Conservation (phyloP, 106 monocot species). For the Allium sativum region DNA sequence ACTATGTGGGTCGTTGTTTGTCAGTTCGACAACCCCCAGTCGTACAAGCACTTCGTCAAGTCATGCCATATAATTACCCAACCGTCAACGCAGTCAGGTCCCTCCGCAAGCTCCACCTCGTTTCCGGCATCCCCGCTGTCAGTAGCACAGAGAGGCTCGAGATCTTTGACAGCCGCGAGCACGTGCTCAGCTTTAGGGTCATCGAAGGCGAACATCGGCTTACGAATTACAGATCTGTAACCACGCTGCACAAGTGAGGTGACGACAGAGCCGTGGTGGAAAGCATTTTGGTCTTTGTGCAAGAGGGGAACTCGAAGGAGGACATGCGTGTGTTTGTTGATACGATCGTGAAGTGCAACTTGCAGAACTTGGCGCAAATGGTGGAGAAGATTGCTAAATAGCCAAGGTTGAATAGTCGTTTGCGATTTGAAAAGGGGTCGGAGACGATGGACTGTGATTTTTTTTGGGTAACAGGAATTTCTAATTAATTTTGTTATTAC, state of each 20-base stretch:
- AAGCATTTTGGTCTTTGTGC: conserved; percentile 56
- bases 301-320: conserved; percentile 41
- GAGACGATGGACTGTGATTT: no score
- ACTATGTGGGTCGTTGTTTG: conserved; percentile 59
- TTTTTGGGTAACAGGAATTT: no score
- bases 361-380: conserved; percentile 40
- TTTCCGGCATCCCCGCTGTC: conserved; percentile 57
- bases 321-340: conserved; percentile 56
- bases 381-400: conserved; percentile 13
- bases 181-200: conserved; percentile 52
- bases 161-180: conserved; percentile 54
- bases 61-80: conserved; percentile 38
- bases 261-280: conserved; percentile 33
- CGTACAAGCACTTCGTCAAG: conserved; percentile 59
- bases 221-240: conserved; percentile 52
- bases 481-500: no score
- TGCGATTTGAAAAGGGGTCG: no score
- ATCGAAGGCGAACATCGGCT: conserved; percentile 62
- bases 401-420: no score
- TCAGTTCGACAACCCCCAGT: conserved; percentile 56
- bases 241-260: conserved; percentile 34
- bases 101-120: conserved; percentile 39
- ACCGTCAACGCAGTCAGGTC: conserved; percentile 24
- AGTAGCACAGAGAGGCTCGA: conserved; percentile 49
- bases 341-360: conserved; percentile 54